phyloP scores from a whole-genome alignment of 1,284 basidiomycete genomes.

The Mycosarcoma mackinlayi region DNA sequence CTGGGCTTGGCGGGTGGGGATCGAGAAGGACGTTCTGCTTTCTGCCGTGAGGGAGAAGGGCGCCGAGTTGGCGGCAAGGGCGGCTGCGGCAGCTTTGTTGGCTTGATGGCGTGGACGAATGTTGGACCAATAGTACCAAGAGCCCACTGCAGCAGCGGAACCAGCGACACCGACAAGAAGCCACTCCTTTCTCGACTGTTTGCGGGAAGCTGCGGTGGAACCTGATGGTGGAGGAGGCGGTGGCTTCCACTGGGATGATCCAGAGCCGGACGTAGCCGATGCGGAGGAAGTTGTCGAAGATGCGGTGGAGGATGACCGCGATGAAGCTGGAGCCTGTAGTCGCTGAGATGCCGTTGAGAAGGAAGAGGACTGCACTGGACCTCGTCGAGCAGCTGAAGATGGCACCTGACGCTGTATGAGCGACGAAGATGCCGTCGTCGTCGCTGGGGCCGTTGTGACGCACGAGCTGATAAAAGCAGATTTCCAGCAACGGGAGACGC shows the following conservation, averaged over 20 bases:
- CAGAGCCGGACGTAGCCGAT: conserved; percentile 17
- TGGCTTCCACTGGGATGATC: conserved; percentile 43
- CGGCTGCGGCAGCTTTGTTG: conserved; percentile 35
- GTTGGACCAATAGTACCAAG: conserved; percentile 65
- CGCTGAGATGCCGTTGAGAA: conserved; percentile 25
- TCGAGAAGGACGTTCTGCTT: conserved; percentile 55
- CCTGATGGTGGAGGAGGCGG: conserved; percentile 41
- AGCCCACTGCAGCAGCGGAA: conserved; percentile 61
- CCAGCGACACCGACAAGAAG: conserved; percentile 64
- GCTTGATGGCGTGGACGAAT: conserved; percentile 48
- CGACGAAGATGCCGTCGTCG: conserved; percentile 7
- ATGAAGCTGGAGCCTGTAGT: conserved; percentile 15
- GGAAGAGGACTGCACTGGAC: background rate
- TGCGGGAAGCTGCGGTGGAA: conserved; percentile 47
- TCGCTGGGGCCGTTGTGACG: background rate
- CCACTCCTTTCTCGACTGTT: conserved; percentile 63
- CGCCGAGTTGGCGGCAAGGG: conserved; percentile 33
- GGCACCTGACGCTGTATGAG: conserved; percentile 6
- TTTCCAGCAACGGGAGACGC: conserved; percentile 32
- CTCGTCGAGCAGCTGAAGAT: background rate
- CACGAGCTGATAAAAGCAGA: conserved; percentile 11
- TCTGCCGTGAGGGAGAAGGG: conserved; percentile 53
- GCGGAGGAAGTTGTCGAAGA: conserved; percentile 32
- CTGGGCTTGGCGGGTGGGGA: conserved; percentile 51
- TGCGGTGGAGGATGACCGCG: conserved; percentile 8